These are phyloP conservation scores for Elsinoe perseae DNA, from an alignment of 2,329 filamentous ascomycete genomes.

Conservation along the genomic window DNA sequence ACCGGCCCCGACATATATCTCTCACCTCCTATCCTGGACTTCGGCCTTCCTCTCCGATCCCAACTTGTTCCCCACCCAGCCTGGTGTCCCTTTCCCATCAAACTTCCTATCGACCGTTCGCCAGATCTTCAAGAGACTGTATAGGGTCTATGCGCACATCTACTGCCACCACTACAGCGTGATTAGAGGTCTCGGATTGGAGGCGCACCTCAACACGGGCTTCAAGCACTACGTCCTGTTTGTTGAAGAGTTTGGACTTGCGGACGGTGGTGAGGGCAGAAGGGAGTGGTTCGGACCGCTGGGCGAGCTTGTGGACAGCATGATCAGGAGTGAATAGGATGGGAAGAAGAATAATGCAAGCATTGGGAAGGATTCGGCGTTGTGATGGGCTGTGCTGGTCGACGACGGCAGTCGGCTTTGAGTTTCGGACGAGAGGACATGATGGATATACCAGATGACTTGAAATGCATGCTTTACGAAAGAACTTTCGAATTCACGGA, in stretches of 20 bases:
- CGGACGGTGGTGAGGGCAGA: slow-evolving; percentile 62
- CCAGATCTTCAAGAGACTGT: slow-evolving; percentile 99
- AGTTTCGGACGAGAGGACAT: background rate
- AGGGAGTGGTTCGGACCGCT: slow-evolving; percentile 79
- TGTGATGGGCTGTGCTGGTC: background rate
- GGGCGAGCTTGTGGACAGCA: slow-evolving; percentile 93
- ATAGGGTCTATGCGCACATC: slow-evolving; percentile 93
- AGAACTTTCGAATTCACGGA: background rate
- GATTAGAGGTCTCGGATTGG: slow-evolving; percentile 85
- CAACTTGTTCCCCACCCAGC: slow-evolving; percentile 64
- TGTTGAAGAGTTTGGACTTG: slow-evolving; percentile 89
- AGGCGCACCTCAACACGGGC: slow-evolving; percentile 95
- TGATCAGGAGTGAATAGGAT: slow-evolving; percentile 77
- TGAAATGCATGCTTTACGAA: background rate
- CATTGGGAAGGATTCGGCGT: background rate
- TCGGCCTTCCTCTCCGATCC: slow-evolving; percentile 95
- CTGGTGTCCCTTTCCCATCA: slow-evolving; percentile 84
- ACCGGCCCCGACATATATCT: slow-evolving; percentile 93
- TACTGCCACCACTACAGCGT: slow-evolving; percentile 99
- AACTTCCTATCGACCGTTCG: slow-evolving; percentile 88
- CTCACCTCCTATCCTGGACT: slow-evolving; percentile 95
- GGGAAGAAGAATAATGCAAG: background rate
- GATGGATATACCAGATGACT: slow-evolving; percentile 9
- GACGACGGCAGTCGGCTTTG: background rate
- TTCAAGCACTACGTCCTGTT: slow-evolving; percentile 99